Conservation (phyloP, 2,329 filamentous ascomycete genomes). For the Kalaharituber pfeilii region DNA sequence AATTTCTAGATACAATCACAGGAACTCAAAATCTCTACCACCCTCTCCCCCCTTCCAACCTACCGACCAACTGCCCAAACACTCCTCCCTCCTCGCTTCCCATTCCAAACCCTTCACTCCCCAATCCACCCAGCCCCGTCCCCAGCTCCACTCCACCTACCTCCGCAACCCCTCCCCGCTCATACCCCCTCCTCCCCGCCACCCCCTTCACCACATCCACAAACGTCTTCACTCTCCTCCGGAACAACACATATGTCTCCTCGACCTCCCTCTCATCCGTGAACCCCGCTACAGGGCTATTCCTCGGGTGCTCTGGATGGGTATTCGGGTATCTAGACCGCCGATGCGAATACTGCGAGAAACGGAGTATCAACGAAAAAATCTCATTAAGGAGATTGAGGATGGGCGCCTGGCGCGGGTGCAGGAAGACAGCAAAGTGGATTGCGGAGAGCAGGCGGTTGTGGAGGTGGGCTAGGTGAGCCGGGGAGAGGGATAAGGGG, state of each 20-base stretch:
- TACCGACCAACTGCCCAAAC: too few relatives aligned
- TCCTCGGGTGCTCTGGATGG: slow-evolving; percentile 24
- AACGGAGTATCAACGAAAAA: slow-evolving; percentile 53
- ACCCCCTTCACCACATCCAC: slow-evolving; percentile 52
- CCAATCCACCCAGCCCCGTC: too few relatives aligned
- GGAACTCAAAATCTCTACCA: too few relatives aligned
- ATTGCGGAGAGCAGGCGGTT: slow-evolving; percentile 58
- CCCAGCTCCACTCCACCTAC: slow-evolving; percentile 81
- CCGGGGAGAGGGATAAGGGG: slow-evolving; percentile 33
- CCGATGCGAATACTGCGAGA: too few relatives aligned
- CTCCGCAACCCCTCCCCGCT: slow-evolving; percentile 34
- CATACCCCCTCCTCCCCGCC: slow-evolving; percentile 43
- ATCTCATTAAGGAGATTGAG: slow-evolving; percentile 59
- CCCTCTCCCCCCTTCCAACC: too few relatives aligned
- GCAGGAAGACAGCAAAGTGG: slow-evolving; percentile 52
- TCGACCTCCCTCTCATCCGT: slow-evolving; percentile 22
- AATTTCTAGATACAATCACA: too few relatives aligned
- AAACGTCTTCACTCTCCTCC: slow-evolving; percentile 56
- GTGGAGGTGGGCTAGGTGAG: slow-evolving; percentile 38
- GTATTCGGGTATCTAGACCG: too few relatives aligned
- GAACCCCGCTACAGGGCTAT: slow-evolving; percentile 26
- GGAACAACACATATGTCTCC: slow-evolving; percentile 46
- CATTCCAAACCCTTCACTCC: too few relatives aligned
- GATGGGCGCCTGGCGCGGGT: slow-evolving; percentile 56
- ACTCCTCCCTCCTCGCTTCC: too few relatives aligned